Percentiles rank a stretch among this genome's conserved stretches.
These are phyloP conservation scores for Yamadazyma blattariae DNA, from an alignment of 1,139 yeast species.

Conservation along the genomic window DNA sequence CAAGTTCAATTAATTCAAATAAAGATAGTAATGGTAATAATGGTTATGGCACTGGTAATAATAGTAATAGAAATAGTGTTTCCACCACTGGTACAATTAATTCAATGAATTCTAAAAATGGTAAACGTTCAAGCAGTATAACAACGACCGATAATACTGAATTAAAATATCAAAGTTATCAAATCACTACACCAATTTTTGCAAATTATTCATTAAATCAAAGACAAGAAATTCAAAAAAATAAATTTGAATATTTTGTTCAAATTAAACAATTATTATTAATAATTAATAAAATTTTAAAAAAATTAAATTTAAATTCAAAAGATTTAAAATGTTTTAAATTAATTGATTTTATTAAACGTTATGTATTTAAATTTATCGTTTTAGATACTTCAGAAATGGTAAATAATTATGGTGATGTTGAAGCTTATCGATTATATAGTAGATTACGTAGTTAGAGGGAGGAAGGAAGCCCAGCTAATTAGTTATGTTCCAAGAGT, in stretches of 20 bases:
- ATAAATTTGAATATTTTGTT: constrained; percentile 37
- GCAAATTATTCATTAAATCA: constrained; percentile 19
- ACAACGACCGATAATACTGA: constrained; percentile 11
- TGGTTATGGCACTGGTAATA: constrained; percentile 12
- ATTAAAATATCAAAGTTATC: constrained; percentile 9
- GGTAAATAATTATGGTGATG: constrained; percentile 34
- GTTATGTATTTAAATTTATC: constrained; percentile 35
- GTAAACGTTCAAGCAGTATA: constrained; percentile 9
- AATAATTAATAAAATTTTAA: constrained; percentile 16
- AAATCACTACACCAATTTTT: constrained; percentile 9
- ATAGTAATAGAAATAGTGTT: constrained; percentile 14
- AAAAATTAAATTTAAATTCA: constrained; percentile 9
- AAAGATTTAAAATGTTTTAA: constrained; percentile 20
- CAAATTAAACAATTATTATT: constrained; percentile 23
- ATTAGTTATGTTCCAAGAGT: too few species aligned
- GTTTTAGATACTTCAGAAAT: constrained; percentile 38
- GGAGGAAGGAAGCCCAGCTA: too few species aligned
- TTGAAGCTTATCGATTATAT: constrained; percentile 19
- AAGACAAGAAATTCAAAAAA: constrained; percentile 30
- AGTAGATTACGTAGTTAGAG: constrained; percentile 8
- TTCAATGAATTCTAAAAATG: constrained; percentile 9
- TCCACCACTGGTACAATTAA: constrained; percentile 19
- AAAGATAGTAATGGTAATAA: constrained; percentile 12
- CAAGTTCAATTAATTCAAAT: constrained; percentile 28
- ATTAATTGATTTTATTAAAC: constrained; percentile 38